Evolutionary conservation across 306 rosid species (phyloP).

Genomic region (Gleditsia sinensis): DNA sequence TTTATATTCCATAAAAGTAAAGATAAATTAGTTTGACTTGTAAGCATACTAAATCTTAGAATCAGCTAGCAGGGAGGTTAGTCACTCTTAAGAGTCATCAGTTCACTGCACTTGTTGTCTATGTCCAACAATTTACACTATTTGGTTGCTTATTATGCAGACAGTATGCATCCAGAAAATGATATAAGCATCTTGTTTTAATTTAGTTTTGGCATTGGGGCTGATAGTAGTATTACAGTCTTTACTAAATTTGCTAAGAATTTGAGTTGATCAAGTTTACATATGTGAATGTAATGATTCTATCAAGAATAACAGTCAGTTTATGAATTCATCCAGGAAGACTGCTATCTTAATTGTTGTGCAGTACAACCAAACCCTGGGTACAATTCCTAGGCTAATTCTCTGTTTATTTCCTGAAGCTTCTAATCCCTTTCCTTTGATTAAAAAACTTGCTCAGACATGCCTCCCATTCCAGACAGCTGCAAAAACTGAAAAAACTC

Average conservation of each 20-base stretch:
- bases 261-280: slow-evolving; percentile 2
- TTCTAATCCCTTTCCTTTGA: neutral
- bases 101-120: too few species aligned
- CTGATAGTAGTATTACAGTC: neutral
- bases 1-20: too few species aligned
- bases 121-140: too few species aligned
- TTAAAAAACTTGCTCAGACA: neutral
- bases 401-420: neutral
- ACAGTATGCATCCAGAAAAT: too few species aligned
- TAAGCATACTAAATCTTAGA: too few species aligned
- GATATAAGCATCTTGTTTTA: too few species aligned
- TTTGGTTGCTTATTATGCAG: too few species aligned
- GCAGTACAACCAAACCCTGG: neutral
- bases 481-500: too few species aligned
- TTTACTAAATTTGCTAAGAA: slow-evolving; percentile 2
- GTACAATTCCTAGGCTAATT: neutral
- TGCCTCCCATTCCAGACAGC: too few species aligned
- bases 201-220: slow-evolving; percentile 10
- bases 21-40: too few species aligned
- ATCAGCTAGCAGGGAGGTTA: too few species aligned
- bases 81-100: too few species aligned
- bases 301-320: neutral
- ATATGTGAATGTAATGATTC: neutral
- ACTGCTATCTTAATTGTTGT: slow-evolving; percentile 1
- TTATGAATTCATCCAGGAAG: slow-evolving; percentile 19